Evolutionary conservation across 306 rosid genomes (phyloP).

Genomic region (Pueraria montana): DNA sequence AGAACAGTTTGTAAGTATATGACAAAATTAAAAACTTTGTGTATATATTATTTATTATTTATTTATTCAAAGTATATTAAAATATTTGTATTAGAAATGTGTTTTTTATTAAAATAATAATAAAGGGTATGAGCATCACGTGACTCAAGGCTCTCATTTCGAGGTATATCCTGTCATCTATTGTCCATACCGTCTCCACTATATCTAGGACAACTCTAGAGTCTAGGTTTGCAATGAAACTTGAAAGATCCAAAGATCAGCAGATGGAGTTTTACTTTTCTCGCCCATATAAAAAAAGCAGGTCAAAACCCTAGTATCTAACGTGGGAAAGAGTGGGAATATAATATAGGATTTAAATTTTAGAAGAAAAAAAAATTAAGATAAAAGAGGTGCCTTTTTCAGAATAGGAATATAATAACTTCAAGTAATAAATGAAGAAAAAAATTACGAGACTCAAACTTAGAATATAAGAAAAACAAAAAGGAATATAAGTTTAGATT

Average conservation of each 20-base stretch:
- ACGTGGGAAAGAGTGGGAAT: constrained; percentile 11
- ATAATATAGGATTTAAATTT: constrained; percentile 17
- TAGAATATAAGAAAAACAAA: not conserved
- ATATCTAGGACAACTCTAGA: not conserved
- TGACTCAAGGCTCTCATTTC: not conserved
- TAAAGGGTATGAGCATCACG: constrained; percentile 4
- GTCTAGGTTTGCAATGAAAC: not conserved
- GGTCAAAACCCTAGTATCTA: constrained; percentile 13
- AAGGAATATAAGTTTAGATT: not conserved
- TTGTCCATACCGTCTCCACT: not conserved
- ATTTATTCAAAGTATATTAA: too few species aligned
- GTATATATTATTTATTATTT: too few species aligned
- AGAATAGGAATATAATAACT: not conserved
- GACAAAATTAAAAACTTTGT: too few species aligned
- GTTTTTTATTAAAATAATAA: not conserved
- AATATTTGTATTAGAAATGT: not conserved
- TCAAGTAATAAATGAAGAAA: not conserved
- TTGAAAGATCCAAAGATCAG: not conserved
- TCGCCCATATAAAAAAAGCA: constrained; percentile 2
- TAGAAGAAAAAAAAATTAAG: not conserved
- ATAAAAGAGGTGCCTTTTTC: not conserved
- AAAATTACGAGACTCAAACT: not conserved
- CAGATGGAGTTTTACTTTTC: not conserved
- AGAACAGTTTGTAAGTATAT: too few species aligned
- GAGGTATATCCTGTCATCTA: not conserved